Percentiles rank a stretch among this genome's conserved stretches.
Conservation (phyloP, 1,284 basidiomycete genomes). For the Puccinia polysora region DNA sequence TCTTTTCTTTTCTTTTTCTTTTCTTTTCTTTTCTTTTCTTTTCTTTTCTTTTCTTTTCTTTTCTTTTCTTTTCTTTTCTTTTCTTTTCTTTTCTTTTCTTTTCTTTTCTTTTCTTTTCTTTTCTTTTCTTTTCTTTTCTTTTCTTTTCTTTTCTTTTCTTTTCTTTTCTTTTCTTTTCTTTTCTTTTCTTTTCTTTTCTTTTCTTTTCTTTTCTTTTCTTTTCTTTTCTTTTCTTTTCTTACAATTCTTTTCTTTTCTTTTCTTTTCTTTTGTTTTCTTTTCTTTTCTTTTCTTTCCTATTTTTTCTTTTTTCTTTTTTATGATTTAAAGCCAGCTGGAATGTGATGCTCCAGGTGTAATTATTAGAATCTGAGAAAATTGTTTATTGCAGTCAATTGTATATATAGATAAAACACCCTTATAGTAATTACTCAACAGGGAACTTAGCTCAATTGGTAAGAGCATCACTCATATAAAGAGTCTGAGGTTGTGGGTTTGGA, state of each 20-base stretch:
- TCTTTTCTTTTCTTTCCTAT: too few species aligned
- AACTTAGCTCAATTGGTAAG: too few species aligned
- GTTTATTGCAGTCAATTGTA: too few species aligned
- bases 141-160: not conserved
- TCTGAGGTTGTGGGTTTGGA: too few species aligned
- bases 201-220: not conserved
- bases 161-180: not conserved
- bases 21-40: conserved; percentile 13
- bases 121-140: not conserved
- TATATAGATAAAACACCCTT: too few species aligned
- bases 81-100: conserved; percentile 9
- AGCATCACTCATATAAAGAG: too few species aligned
- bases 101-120: not conserved
- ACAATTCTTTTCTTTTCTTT: not conserved
- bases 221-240: not conserved
- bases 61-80: conserved; percentile 1
- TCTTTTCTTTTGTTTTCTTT: too few species aligned
- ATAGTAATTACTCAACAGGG: too few species aligned
- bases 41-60: not conserved
- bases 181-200: not conserved
- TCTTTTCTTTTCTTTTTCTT: not conserved
- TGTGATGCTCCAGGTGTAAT: too few species aligned
- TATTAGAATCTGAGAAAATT: too few species aligned
- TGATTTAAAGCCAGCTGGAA: too few species aligned
- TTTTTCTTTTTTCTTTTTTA: too few species aligned